Percentiles rank a stretch among this genome's conserved stretches.
Evolutionary conservation across 768 basidiomycete genomes (phyloP).

Genomic region (Dacryopinax primogenitus): DNA sequence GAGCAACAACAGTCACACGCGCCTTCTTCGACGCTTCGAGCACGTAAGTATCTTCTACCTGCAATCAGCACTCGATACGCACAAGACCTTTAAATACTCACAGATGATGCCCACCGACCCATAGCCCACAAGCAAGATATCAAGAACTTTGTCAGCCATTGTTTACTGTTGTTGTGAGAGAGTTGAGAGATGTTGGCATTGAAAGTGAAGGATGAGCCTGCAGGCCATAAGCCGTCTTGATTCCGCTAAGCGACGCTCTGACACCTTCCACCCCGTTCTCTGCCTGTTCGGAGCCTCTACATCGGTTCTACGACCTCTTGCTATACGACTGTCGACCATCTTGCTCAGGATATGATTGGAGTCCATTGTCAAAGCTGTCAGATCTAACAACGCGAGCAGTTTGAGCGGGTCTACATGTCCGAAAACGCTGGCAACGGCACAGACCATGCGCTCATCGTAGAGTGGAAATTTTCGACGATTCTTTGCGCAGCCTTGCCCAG

Average conservation of each 20-base stretch:
- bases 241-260: not conserved
- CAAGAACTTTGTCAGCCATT: not conserved
- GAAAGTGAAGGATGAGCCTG: not conserved
- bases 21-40: constrained; percentile 24
- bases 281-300: not conserved
- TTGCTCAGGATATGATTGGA: too few relatives aligned
- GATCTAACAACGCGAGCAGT: too few relatives aligned
- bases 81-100: not conserved
- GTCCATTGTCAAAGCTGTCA: too few relatives aligned
- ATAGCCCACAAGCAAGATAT: constrained; percentile 13
- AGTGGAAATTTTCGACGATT: too few relatives aligned
- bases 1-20: constrained; percentile 28
- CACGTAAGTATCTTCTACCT: constrained; percentile 9
- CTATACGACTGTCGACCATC: too few relatives aligned
- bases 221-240: not conserved
- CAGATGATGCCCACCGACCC: constrained; percentile 16
- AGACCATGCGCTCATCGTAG: too few relatives aligned
- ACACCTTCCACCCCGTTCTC: not conserved
- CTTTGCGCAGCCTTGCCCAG: too few relatives aligned
- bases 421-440: too few relatives aligned
- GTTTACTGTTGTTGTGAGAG: not conserved
- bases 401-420: too few relatives aligned
- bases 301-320: too few relatives aligned
- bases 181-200: not conserved
- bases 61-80: not conserved